Evolutionary conservation across 805 yeast species (phyloP).

Genomic region (Naumovozyma baii): DNA sequence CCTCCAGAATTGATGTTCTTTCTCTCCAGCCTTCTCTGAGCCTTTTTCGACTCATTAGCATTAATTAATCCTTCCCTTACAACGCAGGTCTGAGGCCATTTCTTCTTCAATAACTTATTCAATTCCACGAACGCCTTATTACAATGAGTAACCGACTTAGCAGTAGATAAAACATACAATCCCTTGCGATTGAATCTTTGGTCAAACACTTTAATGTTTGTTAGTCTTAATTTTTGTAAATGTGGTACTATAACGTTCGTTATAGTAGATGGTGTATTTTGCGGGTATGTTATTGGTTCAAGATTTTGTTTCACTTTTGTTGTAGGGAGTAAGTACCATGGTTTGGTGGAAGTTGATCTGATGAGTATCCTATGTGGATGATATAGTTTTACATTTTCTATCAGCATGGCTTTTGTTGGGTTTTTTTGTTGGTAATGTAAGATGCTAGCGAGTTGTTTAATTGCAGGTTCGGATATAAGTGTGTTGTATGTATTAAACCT

Average conservation of each 20-base stretch:
- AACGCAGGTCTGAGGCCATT: conserved; percentile 36
- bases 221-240: conserved; percentile 54
- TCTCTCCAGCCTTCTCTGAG: conserved; percentile 42
- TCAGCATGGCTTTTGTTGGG: not conserved
- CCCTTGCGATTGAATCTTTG: conserved; percentile 34
- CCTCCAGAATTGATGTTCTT: conserved; percentile 43
- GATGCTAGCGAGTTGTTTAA: too few relatives aligned
- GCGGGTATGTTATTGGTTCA: conserved; percentile 49
- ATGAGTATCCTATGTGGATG: too few relatives aligned
- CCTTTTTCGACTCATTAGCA: conserved; percentile 42
- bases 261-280: conserved; percentile 45
- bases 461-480: too few relatives aligned
- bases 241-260: conserved; percentile 29
- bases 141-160: conserved; percentile 67
- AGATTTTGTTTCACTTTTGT: conserved; percentile 28
- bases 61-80: conserved; percentile 63
- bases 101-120: conserved; percentile 47
- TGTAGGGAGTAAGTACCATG: conserved; percentile 50
- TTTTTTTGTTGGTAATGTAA: too few relatives aligned
- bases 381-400: too few relatives aligned
- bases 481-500: too few relatives aligned
- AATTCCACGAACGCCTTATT: conserved; percentile 59
- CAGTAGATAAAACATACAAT: conserved; percentile 59
- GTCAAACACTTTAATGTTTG: conserved; percentile 56
- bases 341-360: too few relatives aligned